Conservation (phyloP, 768 basidiomycete genomes). For the Coprinopsis cinerea region DNA sequence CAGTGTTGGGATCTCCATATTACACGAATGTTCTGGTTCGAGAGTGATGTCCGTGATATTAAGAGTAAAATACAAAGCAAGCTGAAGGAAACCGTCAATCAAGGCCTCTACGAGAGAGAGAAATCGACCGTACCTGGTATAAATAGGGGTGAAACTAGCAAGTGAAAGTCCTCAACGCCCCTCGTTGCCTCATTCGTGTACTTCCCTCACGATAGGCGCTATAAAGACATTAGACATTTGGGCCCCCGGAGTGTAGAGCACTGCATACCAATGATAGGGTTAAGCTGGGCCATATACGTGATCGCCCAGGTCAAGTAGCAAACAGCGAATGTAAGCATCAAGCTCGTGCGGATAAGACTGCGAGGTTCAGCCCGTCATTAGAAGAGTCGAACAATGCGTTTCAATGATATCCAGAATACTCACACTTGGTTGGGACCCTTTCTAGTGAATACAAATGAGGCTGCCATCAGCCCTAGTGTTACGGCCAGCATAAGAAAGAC, state of each 20-base stretch:
- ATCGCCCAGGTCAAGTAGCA: slow-evolving; percentile 98
- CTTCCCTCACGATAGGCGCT: background rate
- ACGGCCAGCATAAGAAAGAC: slow-evolving; percentile 63
- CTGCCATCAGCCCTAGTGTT: slow-evolving; percentile 57
- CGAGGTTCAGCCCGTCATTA: background rate
- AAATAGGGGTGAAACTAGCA: slow-evolving; percentile 15
- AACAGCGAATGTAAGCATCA: slow-evolving; percentile 71
- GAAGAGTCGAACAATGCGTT: background rate
- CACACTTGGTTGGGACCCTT: slow-evolving; percentile 92
- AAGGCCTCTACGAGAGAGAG: background rate
- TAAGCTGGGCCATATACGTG: slow-evolving; percentile 92
- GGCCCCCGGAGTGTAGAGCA: background rate
- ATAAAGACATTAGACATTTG: background rate
- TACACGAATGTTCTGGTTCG: slow-evolving; percentile 23
- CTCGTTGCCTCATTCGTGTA: background rate
- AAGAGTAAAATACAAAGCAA: slow-evolving; percentile 23
- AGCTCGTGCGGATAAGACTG: slow-evolving; percentile 78
- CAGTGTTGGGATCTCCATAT: too few relatives aligned
- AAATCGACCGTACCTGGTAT: slow-evolving; percentile 28
- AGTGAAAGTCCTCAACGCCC: slow-evolving; percentile 4
- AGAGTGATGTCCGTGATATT: slow-evolving; percentile 16
- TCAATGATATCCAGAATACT: slow-evolving; percentile 24
- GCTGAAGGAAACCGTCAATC: background rate
- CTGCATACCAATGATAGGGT: slow-evolving; percentile 83
- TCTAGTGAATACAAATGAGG: slow-evolving; percentile 63